A percentile compares a stretch with the other conserved stretches of the same genome.
Evolutionary conservation across 805 yeast species (phyloP).

Genomic region (Jamesozyma jinghongensis): DNA sequence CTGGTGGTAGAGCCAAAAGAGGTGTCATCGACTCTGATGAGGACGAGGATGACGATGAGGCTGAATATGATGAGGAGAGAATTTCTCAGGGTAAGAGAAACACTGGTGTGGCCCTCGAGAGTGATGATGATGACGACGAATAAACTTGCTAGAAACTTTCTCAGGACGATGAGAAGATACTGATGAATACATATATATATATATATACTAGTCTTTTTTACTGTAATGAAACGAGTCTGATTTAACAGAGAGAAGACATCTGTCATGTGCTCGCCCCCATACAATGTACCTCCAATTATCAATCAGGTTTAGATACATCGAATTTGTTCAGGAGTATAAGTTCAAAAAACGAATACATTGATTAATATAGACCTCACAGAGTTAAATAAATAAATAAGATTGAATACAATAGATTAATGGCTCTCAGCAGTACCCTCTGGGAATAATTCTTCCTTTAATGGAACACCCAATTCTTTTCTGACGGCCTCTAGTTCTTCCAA

Average conservation of each 20-base stretch:
- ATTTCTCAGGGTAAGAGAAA: slow-evolving; percentile 10
- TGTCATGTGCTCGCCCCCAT: too few species aligned
- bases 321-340: too few species aligned
- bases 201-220: too few species aligned
- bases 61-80: slow-evolving; percentile 20
- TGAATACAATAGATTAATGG: background rate
- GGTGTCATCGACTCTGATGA: slow-evolving; percentile 5
- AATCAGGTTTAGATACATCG: too few species aligned
- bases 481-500: slow-evolving; percentile 87
- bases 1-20: background rate
- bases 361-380: too few species aligned
- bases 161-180: too few species aligned
- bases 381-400: background rate
- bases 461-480: slow-evolving; percentile 87
- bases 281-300: too few species aligned
- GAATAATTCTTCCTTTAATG: slow-evolving; percentile 84
- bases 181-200: too few species aligned
- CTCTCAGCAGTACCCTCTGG: slow-evolving; percentile 23
- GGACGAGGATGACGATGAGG: slow-evolving; percentile 10
- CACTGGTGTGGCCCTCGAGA: slow-evolving; percentile 15
- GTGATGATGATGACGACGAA: slow-evolving; percentile 15
- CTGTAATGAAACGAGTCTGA: too few species aligned
- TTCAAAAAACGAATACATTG: too few species aligned
- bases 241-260: too few species aligned
- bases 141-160: background rate